phyloP scores from a whole-genome alignment of 2,329 filamentous ascomycete genomes.

The Raffaelea albimanens region DNA sequence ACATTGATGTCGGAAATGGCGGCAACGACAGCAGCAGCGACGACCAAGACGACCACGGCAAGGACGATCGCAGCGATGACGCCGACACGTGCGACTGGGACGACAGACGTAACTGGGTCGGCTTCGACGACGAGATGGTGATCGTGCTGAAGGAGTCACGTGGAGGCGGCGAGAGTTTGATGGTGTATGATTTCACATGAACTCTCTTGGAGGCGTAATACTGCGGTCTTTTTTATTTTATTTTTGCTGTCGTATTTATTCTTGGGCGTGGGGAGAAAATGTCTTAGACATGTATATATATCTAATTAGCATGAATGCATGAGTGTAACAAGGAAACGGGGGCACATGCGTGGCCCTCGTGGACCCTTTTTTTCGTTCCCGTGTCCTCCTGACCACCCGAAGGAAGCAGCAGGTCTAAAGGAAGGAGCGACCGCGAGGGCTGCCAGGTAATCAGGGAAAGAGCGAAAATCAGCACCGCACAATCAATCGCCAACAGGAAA shows the following conservation, averaged over 20 bases:
- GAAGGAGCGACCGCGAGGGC: too few species aligned
- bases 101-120: conserved; percentile 57
- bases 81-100: conserved; percentile 24
- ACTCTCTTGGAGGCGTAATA: too few species aligned
- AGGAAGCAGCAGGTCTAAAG: too few species aligned
- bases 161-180: conserved; percentile 60
- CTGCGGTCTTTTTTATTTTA: background rate
- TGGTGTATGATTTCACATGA: conserved; percentile 81
- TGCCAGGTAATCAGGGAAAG: too few species aligned
- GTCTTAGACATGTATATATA: too few species aligned
- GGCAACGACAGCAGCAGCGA: background rate
- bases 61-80: conserved; percentile 10
- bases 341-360: too few species aligned
- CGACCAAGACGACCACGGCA: conserved; percentile 2
- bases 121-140: conserved; percentile 89
- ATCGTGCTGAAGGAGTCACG: conserved; percentile 67
- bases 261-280: background rate
- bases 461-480: too few species aligned
- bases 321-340: too few species aligned
- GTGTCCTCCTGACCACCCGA: too few species aligned
- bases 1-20: background rate
- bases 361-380: too few species aligned
- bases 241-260: too few species aligned
- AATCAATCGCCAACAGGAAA: background rate
- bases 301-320: too few species aligned